These are phyloP conservation scores for Uronychia setigera DNA, from an alignment of 73 alveolate genomes.

Conservation along the genomic window DNA sequence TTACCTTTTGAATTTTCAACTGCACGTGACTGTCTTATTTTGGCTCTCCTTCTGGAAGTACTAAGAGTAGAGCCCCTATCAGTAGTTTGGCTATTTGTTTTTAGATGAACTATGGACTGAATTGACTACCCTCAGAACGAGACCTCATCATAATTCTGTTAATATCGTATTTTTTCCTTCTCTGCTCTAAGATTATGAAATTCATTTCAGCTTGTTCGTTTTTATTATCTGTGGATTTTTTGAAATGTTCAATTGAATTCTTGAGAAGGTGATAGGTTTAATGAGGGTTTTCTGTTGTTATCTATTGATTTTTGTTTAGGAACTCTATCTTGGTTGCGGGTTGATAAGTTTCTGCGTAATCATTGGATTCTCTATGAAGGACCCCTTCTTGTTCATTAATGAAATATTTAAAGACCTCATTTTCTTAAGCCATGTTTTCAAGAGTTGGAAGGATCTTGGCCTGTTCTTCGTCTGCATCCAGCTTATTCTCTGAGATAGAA, in stretches of 20 bases:
- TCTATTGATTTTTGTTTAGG: too few species aligned
- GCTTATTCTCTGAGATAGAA: not conserved
- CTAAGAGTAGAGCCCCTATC: not conserved
- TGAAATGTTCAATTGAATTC: not conserved
- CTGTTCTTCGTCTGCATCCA: slow-evolving; percentile 2
- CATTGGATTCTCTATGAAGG: too few species aligned
- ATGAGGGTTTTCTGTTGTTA: too few species aligned
- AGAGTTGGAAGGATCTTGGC: slow-evolving; percentile 2
- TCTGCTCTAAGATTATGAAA: not conserved
- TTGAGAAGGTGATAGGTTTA: slow-evolving; percentile 2
- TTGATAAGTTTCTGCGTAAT: too few species aligned
- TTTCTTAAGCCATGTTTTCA: not conserved
- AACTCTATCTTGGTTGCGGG: not conserved
- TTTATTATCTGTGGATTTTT: not conserved
- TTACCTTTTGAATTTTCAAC: not conserved
- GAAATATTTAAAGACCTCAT: not conserved
- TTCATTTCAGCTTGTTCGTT: not conserved
- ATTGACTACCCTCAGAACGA: not conserved
- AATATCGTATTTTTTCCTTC: slow-evolving; percentile 4
- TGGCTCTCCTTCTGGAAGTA: not conserved
- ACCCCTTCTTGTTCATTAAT: too few species aligned
- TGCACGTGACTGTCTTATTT: not conserved
- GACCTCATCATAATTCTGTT: not conserved
- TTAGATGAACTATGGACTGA: not conserved
- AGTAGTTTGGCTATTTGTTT: not conserved